Percentiles rank a stretch among this genome's conserved stretches.
These are phyloP conservation scores for Neurospora sp. DNA, from an alignment of 495 filamentous ascomycete genomes.

Conservation along the genomic window DNA sequence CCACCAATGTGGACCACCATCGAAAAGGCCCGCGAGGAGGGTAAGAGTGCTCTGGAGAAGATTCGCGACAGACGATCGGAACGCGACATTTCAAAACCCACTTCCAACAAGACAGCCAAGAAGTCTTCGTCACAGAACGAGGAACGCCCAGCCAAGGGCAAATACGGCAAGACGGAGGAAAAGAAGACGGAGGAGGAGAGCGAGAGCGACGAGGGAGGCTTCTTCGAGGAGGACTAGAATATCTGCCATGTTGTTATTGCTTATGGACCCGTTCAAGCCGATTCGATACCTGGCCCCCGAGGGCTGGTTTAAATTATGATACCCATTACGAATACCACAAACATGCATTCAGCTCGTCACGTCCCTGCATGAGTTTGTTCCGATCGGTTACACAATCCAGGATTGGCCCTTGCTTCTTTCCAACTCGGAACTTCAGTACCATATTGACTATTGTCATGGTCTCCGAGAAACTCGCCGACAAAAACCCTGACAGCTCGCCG, in stretches of 20 bases:
- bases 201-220: conserved; percentile 20
- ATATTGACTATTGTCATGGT: not conserved
- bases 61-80: conserved; percentile 35
- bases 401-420: not conserved
- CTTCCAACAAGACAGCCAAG: not conserved
- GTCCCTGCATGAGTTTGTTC: not conserved
- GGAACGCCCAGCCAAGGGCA: not conserved
- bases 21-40: conserved; percentile 58
- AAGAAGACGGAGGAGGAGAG: conserved; percentile 3
- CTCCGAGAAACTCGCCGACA: not conserved
- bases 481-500: not conserved
- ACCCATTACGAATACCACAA: conserved; percentile 5
- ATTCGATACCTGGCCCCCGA: not conserved
- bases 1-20: conserved; percentile 61
- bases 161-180: not conserved
- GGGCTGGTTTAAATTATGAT: conserved; percentile 7
- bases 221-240: conserved; percentile 20
- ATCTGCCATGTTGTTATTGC: not conserved
- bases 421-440: not conserved
- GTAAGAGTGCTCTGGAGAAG: conserved; percentile 39
- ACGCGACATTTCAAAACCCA: not conserved
- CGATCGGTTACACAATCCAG: not conserved
- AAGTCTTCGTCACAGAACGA: not conserved
- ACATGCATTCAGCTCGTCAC: not conserved
- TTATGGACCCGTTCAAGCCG: not conserved